A percentile compares a stretch with the other conserved stretches of the same genome.
These are phyloP conservation scores for Physocladia obscura DNA, from an alignment of 192 early-diverging fungal species.

Conservation along the genomic window DNA sequence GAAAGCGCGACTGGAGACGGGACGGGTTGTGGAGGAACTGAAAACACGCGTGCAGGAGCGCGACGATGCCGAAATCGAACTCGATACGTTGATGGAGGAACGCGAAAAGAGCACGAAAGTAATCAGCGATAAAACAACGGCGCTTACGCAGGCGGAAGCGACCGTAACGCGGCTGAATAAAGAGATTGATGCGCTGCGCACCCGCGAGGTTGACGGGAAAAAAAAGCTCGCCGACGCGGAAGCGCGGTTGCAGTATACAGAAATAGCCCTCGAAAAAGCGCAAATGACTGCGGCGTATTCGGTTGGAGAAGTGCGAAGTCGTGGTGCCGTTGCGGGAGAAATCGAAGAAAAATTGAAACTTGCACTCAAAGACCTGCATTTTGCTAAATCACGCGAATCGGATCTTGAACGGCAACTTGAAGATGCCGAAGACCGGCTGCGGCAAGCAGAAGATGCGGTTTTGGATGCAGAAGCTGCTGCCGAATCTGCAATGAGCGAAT, in stretches of 20 bases:
- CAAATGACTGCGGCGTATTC: constrained; percentile 17
- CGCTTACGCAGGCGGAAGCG: neutral
- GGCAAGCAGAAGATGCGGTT: constrained; percentile 23
- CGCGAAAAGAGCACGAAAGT: neutral
- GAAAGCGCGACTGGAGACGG: neutral
- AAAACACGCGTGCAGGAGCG: constrained; percentile 10
- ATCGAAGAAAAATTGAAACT: constrained; percentile 23
- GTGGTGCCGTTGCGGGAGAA: constrained; percentile 11
- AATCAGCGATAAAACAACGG: neutral
- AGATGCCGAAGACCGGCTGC: constrained; percentile 14
- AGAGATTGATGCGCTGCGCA: constrained; percentile 2
- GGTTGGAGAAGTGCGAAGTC: constrained; percentile 1
- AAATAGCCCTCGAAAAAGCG: constrained; percentile 19
- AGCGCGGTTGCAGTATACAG: constrained; percentile 1
- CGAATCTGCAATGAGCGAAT: constrained; percentile 4
- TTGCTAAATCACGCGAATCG: constrained; percentile 12
- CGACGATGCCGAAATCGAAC: constrained; percentile 27
- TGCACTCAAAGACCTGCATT: constrained; percentile 21
- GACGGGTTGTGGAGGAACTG: neutral
- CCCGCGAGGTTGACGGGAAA: neutral
- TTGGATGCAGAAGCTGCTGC: constrained; percentile 15
- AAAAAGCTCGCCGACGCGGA: constrained; percentile 9
- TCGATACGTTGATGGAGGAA: constrained; percentile 18
- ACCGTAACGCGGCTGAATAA: constrained; percentile 4
- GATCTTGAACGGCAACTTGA: constrained; percentile 13